Evolutionary conservation across 1,284 basidiomycete genomes (phyloP).

Genomic region (Gomphus bonarii): DNA sequence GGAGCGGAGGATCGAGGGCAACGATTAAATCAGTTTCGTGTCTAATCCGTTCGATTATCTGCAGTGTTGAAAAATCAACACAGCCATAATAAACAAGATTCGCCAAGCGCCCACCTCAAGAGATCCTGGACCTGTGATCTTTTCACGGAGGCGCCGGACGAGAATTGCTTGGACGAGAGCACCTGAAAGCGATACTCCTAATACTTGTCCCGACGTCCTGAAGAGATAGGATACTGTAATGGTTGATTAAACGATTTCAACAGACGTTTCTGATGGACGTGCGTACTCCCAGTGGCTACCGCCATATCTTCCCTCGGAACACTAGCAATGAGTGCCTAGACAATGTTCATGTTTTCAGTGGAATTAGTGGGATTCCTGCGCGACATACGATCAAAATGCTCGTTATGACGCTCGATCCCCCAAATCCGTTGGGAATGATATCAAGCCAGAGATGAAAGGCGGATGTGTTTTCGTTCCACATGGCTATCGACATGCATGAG

Average conservation of each 20-base stretch:
- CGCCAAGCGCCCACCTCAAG: too few species aligned
- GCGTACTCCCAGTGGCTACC: constrained; percentile 79
- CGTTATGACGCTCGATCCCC: constrained; percentile 77
- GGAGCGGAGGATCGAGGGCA: constrained; percentile 48
- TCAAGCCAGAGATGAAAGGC: constrained; percentile 65
- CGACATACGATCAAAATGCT: constrained; percentile 64
- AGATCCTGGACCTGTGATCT: constrained; percentile 68
- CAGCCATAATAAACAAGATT: too few species aligned
- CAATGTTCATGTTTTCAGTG: background rate
- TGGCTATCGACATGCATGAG: constrained; percentile 45
- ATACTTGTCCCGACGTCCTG: constrained; percentile 83
- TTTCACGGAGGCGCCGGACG: constrained; percentile 50
- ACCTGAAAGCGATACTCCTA: constrained; percentile 79
- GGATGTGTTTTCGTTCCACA: constrained; percentile 55
- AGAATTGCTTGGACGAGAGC: constrained; percentile 73
- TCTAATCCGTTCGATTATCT: constrained; percentile 29
- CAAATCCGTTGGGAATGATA: constrained; percentile 69
- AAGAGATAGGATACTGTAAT: constrained; percentile 78
- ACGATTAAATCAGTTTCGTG: constrained; percentile 78
- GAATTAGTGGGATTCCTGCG: too few species aligned
- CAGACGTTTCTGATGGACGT: background rate
- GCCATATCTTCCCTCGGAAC: constrained; percentile 77
- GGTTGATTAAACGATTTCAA: too few species aligned
- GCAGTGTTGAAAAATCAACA: too few species aligned
- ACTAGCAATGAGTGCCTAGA: constrained; percentile 73